Percentiles rank a stretch among this genome's conserved stretches.
phyloP scores from a whole-genome alignment of 192 early-diverging fungal species.

The Coemansia sp. region DNA sequence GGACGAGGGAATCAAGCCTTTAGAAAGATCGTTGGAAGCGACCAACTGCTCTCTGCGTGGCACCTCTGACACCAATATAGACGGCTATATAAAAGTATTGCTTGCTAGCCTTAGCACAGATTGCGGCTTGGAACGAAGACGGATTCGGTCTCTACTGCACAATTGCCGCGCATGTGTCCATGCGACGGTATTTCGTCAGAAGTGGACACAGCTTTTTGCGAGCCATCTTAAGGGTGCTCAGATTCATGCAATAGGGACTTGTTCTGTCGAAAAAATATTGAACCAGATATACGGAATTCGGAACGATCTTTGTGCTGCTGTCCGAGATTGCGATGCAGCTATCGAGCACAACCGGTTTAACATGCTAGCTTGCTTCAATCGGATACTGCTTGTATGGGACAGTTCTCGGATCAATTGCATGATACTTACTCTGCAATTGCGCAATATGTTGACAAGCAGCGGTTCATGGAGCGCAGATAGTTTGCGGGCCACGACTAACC shows the following conservation, averaged over 20 bases:
- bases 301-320: conserved; percentile 16
- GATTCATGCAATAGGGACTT: neutral
- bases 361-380: conserved; percentile 38
- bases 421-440: conserved; percentile 25
- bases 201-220: conserved; percentile 22
- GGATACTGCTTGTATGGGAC: conserved; percentile 29
- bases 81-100: neutral
- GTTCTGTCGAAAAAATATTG: neutral
- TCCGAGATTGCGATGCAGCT: conserved; percentile 22
- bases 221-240: conserved; percentile 3
- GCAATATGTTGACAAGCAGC: conserved; percentile 11
- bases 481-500: neutral
- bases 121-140: conserved; percentile 19
- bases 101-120: conserved; percentile 14
- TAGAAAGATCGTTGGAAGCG: neutral
- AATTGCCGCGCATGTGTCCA: conserved; percentile 33
- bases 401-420: conserved; percentile 26
- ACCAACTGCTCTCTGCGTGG: neutral
- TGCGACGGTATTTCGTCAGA: conserved; percentile 22
- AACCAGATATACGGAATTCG: conserved; percentile 9
- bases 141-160: conserved; percentile 26
- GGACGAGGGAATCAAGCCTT: conserved; percentile 4
- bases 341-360: conserved; percentile 28
- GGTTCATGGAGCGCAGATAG: neutral
- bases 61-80: neutral